Conservation (phyloP, 805 yeast species). For the Jamesozyma rosinii region DNA sequence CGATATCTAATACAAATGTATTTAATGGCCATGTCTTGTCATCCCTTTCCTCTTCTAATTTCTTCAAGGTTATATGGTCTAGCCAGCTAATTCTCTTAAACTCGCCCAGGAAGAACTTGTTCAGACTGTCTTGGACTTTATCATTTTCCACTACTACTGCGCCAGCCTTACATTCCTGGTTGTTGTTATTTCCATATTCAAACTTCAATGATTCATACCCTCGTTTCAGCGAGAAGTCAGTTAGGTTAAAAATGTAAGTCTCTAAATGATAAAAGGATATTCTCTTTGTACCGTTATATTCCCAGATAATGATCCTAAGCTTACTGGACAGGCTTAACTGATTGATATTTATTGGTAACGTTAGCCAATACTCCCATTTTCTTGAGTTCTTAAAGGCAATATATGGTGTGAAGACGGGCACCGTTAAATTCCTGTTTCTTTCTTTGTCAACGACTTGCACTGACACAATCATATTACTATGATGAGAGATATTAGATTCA, state of each 20-base stretch:
- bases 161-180: neutral
- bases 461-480: conserved; percentile 36
- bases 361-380: conserved; percentile 66
- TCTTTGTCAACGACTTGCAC: conserved; percentile 36
- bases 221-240: conserved; percentile 50
- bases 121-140: conserved; percentile 42
- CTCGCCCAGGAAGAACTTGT: conserved; percentile 62
- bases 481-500: conserved; percentile 32
- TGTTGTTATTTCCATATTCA: conserved; percentile 12
- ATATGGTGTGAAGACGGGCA: conserved; percentile 43
- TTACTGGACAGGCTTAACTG: conserved; percentile 60
- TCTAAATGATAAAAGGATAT: conserved; percentile 53
- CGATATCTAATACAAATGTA: conserved; percentile 38
- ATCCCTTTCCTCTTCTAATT: conserved; percentile 30
- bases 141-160: conserved; percentile 20
- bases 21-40: conserved; percentile 18
- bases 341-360: conserved; percentile 59
- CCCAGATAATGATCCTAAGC: conserved; percentile 58
- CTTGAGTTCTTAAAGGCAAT: conserved; percentile 38
- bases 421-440: conserved; percentile 38
- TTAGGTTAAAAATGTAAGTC: conserved; percentile 47
- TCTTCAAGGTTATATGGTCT: conserved; percentile 53
- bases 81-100: conserved; percentile 59
- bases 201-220: conserved; percentile 59
- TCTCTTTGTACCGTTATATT: conserved; percentile 47